Evolutionary conservation across 1,284 basidiomycete species (phyloP).

Genomic region (Wolfiporia cocos): DNA sequence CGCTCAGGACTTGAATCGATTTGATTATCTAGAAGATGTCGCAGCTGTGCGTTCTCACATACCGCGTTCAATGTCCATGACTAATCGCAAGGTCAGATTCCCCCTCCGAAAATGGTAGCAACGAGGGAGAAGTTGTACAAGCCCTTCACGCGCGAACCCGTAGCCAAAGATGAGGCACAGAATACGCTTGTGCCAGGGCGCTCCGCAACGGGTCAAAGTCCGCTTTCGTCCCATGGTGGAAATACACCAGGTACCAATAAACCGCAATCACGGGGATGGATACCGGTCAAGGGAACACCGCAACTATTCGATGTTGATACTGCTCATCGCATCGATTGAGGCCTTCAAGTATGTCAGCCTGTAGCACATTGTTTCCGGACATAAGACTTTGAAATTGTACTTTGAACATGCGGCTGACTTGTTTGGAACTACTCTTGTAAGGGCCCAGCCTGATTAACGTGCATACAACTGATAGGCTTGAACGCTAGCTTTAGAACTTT

Average conservation of each 20-base stretch:
- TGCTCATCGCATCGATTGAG: neutral
- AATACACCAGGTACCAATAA: conserved; percentile 18
- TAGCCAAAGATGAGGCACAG: too few relatives aligned
- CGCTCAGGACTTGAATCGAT: conserved; percentile 45
- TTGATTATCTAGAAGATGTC: conserved; percentile 44
- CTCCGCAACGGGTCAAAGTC: conserved; percentile 10
- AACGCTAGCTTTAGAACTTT: too few relatives aligned
- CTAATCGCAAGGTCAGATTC: conserved; percentile 38
- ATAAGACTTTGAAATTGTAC: too few relatives aligned
- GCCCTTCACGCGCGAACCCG: conserved; percentile 16
- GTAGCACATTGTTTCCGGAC: too few relatives aligned
- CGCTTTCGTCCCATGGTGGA: conserved; percentile 14
- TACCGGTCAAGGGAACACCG: conserved; percentile 14
- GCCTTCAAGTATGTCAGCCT: too few relatives aligned
- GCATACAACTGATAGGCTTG: too few relatives aligned
- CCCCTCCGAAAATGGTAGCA: conserved; percentile 29
- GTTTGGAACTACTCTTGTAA: too few relatives aligned
- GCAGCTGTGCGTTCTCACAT: conserved; percentile 37
- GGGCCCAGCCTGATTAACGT: too few relatives aligned
- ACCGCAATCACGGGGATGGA: conserved; percentile 16
- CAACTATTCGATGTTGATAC: neutral
- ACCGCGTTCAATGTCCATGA: conserved; percentile 4
- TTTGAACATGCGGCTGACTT: too few relatives aligned
- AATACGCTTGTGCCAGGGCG: too few relatives aligned
- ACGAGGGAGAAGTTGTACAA: conserved; percentile 20